These are phyloP conservation scores for Inonotus obliquus DNA, from an alignment of 1,284 basidiomycete genomes.

Conservation along the genomic window DNA sequence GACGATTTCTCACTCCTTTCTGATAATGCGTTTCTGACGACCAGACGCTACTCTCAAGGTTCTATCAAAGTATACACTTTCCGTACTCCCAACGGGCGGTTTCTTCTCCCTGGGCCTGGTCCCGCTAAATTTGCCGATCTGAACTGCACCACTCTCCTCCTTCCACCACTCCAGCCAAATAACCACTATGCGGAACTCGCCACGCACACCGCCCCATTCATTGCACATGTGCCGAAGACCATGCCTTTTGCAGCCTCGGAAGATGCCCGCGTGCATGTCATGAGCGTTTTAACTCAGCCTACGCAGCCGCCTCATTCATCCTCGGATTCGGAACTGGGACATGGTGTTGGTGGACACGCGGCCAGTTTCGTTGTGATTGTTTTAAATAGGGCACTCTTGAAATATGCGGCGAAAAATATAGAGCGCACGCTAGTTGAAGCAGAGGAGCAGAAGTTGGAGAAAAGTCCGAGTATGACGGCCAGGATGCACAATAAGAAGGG, in stretches of 20 bases:
- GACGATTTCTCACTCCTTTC: conserved; percentile 47
- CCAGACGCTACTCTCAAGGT: conserved; percentile 29
- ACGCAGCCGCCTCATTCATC: conserved; percentile 8
- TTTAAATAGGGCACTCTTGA: conserved; percentile 6
- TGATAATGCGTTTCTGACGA: conserved; percentile 40
- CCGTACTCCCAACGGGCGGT: neutral
- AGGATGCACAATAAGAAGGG: neutral
- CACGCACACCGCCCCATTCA: conserved; percentile 31
- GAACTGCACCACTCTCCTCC: conserved; percentile 5
- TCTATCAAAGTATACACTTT: conserved; percentile 39
- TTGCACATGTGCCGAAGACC: conserved; percentile 28
- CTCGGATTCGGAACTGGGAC: conserved; percentile 9
- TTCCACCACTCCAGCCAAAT: conserved; percentile 10
- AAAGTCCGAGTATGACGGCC: conserved; percentile 18
- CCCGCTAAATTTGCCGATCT: neutral
- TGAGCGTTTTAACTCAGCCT: conserved; percentile 29
- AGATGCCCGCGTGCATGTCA: conserved; percentile 39
- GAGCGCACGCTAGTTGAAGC: neutral
- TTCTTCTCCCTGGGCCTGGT: conserved; percentile 22
- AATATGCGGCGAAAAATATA: conserved; percentile 1
- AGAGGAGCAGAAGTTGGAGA: neutral
- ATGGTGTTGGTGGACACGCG: conserved; percentile 1
- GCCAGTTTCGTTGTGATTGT: conserved; percentile 12
- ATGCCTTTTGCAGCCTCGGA: conserved; percentile 35
- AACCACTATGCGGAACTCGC: conserved; percentile 12